Evolutionary conservation across 805 yeast species (phyloP).

Genomic region (Pichia californica): DNA sequence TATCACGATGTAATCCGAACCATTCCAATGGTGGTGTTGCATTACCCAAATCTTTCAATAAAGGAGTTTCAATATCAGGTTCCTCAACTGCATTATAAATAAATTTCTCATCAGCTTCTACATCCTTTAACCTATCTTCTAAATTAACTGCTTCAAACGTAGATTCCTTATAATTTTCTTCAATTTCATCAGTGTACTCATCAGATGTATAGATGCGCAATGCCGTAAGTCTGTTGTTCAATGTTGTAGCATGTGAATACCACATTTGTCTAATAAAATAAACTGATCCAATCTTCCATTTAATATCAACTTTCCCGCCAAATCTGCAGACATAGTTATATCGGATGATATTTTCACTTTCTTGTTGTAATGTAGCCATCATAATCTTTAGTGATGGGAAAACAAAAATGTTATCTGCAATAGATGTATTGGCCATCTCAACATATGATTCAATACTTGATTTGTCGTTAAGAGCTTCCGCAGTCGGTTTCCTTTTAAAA

Average conservation of each 20-base stretch:
- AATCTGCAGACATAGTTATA: conserved; percentile 66
- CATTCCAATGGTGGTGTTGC: conserved; percentile 98
- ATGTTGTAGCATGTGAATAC: conserved; percentile 73
- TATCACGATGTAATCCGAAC: conserved; percentile 89
- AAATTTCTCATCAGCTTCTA: conserved; percentile 41
- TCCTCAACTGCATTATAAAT: conserved; percentile 59
- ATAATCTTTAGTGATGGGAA: conserved; percentile 70
- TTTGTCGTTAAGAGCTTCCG: conserved; percentile 35
- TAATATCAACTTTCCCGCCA: conserved; percentile 84
- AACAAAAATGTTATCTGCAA: conserved; percentile 74
- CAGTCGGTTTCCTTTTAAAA: conserved; percentile 44
- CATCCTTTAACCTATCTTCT: conserved; percentile 40
- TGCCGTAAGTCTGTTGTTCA: conserved; percentile 51
- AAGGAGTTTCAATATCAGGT: conserved; percentile 85
- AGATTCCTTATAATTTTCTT: conserved; percentile 29
- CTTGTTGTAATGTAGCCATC: conserved; percentile 69
- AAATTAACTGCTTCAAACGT: conserved; percentile 30
- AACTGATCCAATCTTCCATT: conserved; percentile 92
- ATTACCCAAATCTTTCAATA: conserved; percentile 82
- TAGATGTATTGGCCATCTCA: conserved; percentile 46
- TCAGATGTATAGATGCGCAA: conserved; percentile 27
- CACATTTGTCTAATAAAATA: conserved; percentile 90
- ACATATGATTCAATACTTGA: conserved; percentile 48
- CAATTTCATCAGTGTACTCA: conserved; percentile 29
- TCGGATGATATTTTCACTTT: conserved; percentile 48